Conservation (phyloP, 768 basidiomycete species). For the Leccinum fibrillosum region DNA sequence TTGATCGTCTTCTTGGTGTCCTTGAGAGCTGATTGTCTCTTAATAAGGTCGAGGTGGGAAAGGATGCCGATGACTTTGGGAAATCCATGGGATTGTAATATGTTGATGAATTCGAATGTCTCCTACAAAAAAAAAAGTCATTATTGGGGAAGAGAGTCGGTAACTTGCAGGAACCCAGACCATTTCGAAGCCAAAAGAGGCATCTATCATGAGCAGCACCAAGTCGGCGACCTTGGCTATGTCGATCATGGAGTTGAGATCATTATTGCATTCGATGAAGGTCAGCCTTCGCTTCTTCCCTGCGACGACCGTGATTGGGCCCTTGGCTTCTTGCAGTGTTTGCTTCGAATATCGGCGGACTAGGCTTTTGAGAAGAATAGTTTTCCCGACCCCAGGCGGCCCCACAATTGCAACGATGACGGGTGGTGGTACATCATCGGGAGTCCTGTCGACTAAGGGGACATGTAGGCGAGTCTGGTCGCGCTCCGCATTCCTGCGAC, state of each 20-base stretch:
- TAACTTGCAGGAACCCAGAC: constrained; percentile 41
- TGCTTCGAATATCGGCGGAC: constrained; percentile 93
- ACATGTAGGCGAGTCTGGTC: constrained; percentile 96
- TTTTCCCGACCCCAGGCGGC: constrained; percentile 95
- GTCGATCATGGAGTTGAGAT: constrained; percentile 98
- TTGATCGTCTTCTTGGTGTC: constrained; percentile 93
- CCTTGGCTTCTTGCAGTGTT: constrained; percentile 82
- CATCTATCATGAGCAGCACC: constrained; percentile 96
- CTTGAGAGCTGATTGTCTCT: constrained; percentile 81
- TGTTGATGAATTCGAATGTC: constrained; percentile 97
- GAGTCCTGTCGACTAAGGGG: constrained; percentile 91
- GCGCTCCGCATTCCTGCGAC: constrained; percentile 84
- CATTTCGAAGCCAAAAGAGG: constrained; percentile 98
- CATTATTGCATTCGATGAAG: constrained; percentile 96
- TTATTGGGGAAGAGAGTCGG: background rate
- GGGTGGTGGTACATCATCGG: constrained; percentile 88
- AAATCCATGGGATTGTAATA: constrained; percentile 95
- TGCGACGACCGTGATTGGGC: constrained; percentile 91
- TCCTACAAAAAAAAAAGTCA: constrained; percentile 52
- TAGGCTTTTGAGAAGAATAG: constrained; percentile 87
- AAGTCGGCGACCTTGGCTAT: constrained; percentile 95
- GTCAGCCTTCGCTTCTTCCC: constrained; percentile 94
- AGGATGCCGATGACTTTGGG: constrained; percentile 98
- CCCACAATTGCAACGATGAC: constrained; percentile 94
- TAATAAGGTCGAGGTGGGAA: constrained; percentile 95